Base-by-base conservation (phyloP, 495 filamentous ascomycete genomes). In the Clohesyomyces aquaticus region DNA sequence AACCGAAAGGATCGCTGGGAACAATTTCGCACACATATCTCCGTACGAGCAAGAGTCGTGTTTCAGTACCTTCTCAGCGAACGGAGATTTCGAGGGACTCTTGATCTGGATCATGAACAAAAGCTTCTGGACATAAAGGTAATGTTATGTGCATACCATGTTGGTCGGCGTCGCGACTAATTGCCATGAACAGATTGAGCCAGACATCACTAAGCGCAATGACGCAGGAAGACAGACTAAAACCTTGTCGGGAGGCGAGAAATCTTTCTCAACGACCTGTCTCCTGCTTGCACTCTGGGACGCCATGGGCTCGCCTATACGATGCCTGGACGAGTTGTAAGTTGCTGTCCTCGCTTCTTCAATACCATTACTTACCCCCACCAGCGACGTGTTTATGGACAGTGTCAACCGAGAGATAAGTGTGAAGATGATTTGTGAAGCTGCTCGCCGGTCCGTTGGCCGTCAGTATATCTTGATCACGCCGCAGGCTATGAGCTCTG, bases 381-480 rank as follows among this genome's bases (percentile, higher is more conserved):
- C 22, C 52, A 88, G 85, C 71, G 94, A 99, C 77, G 94, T 99
- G 42, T 99, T 96, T 78, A 99, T 99, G 94, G 94, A 99, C 70
- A 89, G 86, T 65, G 91, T 97, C 58, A 99, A 99, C 74, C 85
- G 94, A 46, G 91, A 90, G 55, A 89, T 95, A 69, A 93, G 90
- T 68, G 95, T 96, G 65, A 88, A 89, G 64, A 93, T 98, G 91
- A 93, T 99, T 70, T 90, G 95, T 69, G 79, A 81, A 58, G 90
- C 91, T 14, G 95, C 94, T 38, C 83, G 94, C 68, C 82, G 88
- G 50, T 89, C 91, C 1, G 87, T 93, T 43, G 90, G 93, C 11
- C 86, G 91, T 58, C 94, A 99, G 73, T 99, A 94, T 70, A 91
- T 99, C 63, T 81, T 99, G 8, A 99, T 99, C 72, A 97, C 95